Evolutionary conservation across 2,329 filamentous ascomycete genomes (phyloP).

Genomic region (Pseudogymnoascus sp.): DNA sequence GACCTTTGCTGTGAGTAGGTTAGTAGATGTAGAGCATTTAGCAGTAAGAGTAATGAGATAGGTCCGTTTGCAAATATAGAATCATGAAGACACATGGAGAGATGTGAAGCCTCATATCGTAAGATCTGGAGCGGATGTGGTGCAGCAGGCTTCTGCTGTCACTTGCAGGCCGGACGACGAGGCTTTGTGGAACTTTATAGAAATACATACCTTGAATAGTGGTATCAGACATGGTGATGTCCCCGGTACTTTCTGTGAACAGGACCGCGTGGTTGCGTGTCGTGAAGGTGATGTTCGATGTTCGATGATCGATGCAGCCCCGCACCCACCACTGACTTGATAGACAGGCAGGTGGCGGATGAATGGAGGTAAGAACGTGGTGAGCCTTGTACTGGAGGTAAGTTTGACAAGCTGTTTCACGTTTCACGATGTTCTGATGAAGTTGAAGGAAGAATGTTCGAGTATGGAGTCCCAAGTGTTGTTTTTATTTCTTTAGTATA

Average conservation of each 20-base stretch:
- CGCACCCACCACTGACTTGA: constrained; percentile 1
- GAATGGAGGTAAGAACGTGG: neutral
- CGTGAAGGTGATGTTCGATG: neutral
- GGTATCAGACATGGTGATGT: neutral
- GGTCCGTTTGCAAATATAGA: neutral
- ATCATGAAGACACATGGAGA: neutral
- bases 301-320: neutral
- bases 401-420: neutral
- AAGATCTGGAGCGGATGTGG: neutral
- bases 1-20: constrained; percentile 1
- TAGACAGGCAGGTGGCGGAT: constrained; percentile 3
- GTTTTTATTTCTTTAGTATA: neutral
- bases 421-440: neutral
- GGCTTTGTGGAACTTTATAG: neutral
- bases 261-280: neutral
- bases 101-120: neutral
- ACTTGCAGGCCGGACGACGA: neutral
- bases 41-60: neutral
- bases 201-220: constrained; percentile 1
- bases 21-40: neutral
- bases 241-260: neutral
- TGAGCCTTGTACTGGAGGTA: neutral
- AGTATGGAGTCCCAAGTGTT: neutral
- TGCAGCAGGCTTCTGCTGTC: neutral
- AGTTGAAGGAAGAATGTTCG: neutral